phyloP scores from a whole-genome alignment of 2,329 filamentous ascomycete species.

The Myriosclerotinia scirpicola region DNA sequence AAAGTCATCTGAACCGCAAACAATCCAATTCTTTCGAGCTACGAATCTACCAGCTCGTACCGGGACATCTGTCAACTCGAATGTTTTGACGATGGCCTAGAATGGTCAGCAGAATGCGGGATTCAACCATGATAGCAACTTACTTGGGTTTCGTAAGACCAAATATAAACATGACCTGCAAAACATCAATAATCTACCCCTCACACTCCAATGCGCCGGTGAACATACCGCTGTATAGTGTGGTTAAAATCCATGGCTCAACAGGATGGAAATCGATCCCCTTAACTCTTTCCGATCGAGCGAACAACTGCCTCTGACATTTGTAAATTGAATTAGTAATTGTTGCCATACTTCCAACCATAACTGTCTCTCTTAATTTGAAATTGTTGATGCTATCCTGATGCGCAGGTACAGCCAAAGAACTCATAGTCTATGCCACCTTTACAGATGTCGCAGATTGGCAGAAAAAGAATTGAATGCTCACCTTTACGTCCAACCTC shows the following conservation, averaged over 20 bases:
- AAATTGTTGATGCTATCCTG: slow-evolving; percentile 27
- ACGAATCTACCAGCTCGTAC: slow-evolving; percentile 96
- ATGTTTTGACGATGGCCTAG: slow-evolving; percentile 91
- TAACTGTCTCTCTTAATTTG: slow-evolving; percentile 31
- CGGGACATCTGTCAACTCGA: slow-evolving; percentile 97
- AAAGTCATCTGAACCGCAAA: slow-evolving; percentile 93
- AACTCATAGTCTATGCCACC: neutral
- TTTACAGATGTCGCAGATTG: slow-evolving; percentile 4
- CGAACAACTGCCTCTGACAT: slow-evolving; percentile 74
- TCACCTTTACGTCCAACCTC: slow-evolving; percentile 61
- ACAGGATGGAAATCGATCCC: slow-evolving; percentile 96
- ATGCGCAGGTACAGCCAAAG: slow-evolving; percentile 20
- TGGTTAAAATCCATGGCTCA: slow-evolving; percentile 95
- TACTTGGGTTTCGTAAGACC: slow-evolving; percentile 92
- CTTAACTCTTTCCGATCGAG: slow-evolving; percentile 93
- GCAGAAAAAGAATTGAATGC: slow-evolving; percentile 30
- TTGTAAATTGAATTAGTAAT: slow-evolving; percentile 43
- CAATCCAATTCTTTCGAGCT: slow-evolving; percentile 98
- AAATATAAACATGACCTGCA: slow-evolving; percentile 96
- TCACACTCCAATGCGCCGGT: slow-evolving; percentile 28
- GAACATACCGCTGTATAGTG: slow-evolving; percentile 83
- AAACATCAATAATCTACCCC: slow-evolving; percentile 35
- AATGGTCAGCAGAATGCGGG: slow-evolving; percentile 25
- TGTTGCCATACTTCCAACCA: slow-evolving; percentile 30
- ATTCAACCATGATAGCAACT: slow-evolving; percentile 22